A percentile compares a stretch with the other conserved stretches of the same genome.
Conservation (phyloP, 2,329 filamentous ascomycete species). For the Magnaporthiopsis poae region DNA sequence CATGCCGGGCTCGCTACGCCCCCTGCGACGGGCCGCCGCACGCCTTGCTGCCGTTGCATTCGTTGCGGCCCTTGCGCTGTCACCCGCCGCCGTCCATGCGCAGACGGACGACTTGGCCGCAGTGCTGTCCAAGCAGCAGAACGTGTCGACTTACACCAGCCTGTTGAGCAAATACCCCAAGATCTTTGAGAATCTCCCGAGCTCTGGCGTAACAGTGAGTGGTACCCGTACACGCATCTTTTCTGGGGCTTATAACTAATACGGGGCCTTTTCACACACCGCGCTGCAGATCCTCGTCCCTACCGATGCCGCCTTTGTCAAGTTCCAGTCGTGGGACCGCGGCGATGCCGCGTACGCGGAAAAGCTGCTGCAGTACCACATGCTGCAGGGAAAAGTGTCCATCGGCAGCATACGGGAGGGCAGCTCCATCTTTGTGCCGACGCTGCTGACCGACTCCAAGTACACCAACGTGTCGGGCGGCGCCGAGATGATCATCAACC, state of each 20-base stretch:
- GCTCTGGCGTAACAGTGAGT: constrained; percentile 34
- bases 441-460: constrained; percentile 29
- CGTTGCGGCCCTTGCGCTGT: background rate
- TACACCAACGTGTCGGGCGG: constrained; percentile 42
- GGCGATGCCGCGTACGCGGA: constrained; percentile 34
- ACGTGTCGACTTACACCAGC: constrained; percentile 34
- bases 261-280: no score
- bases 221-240: no score
- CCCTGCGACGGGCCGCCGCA: no score
- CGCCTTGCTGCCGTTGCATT: background rate
- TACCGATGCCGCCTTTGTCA: constrained; percentile 45
- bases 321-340: constrained; percentile 38
- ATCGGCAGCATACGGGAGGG: constrained; percentile 27
- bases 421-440: constrained; percentile 30
- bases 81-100: background rate
- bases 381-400: constrained; percentile 42
- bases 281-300: constrained; percentile 41
- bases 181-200: constrained; percentile 34
- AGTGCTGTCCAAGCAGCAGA: constrained; percentile 28
- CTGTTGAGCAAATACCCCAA: constrained; percentile 37
- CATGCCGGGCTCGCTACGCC: no score
- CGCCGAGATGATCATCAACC: constrained; percentile 37
- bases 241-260: background rate
- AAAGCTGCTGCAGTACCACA: constrained; percentile 52
- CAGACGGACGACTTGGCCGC: constrained; percentile 26